Evolutionary conservation across 2,329 filamentous ascomycete genomes (phyloP).

Genomic region (Talaromyces pinophilus): DNA sequence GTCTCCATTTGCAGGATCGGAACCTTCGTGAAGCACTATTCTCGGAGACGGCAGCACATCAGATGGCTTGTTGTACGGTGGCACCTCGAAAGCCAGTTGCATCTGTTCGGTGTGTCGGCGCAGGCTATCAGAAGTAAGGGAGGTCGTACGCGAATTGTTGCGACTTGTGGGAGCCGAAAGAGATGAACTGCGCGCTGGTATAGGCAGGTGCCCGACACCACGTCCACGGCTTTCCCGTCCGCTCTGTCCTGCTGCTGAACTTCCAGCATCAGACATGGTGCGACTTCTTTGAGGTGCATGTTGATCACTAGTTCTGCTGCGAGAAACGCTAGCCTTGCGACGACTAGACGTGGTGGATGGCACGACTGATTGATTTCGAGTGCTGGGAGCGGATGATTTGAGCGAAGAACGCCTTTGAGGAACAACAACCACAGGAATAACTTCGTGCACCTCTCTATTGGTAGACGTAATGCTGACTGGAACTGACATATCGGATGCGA

Average conservation of each 20-base stretch:
- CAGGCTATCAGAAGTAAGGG: slow-evolving; percentile 47
- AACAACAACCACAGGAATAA: slow-evolving; percentile 52
- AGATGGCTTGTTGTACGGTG: slow-evolving; percentile 27
- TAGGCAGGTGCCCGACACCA: slow-evolving; percentile 32
- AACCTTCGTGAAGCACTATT: slow-evolving; percentile 25
- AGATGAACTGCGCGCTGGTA: slow-evolving; percentile 47
- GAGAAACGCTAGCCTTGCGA: slow-evolving; percentile 40
- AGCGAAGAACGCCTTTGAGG: slow-evolving; percentile 51
- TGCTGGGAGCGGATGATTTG: slow-evolving; percentile 40
- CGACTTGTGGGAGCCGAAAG: slow-evolving; percentile 51
- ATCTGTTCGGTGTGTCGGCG: slow-evolving; percentile 37
- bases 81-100: slow-evolving; percentile 29
- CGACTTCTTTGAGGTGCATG: slow-evolving; percentile 34
- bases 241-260: slow-evolving; percentile 24
- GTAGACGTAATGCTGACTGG: slow-evolving; percentile 32
- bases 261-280: slow-evolving; percentile 45
- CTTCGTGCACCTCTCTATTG: slow-evolving; percentile 32
- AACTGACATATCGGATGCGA: slow-evolving; percentile 44
- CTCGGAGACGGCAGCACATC: slow-evolving; percentile 29
- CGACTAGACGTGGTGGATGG: slow-evolving; percentile 42
- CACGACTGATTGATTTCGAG: slow-evolving; percentile 40
- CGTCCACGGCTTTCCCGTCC: slow-evolving; percentile 34
- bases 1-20: slow-evolving; percentile 28
- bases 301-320: slow-evolving; percentile 18
- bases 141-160: slow-evolving; percentile 47